Percentiles rank a stretch among this genome's conserved stretches.
These are phyloP conservation scores for Aspergillus sp. DNA, from an alignment of 2,329 filamentous ascomycete species.

Conservation along the genomic window DNA sequence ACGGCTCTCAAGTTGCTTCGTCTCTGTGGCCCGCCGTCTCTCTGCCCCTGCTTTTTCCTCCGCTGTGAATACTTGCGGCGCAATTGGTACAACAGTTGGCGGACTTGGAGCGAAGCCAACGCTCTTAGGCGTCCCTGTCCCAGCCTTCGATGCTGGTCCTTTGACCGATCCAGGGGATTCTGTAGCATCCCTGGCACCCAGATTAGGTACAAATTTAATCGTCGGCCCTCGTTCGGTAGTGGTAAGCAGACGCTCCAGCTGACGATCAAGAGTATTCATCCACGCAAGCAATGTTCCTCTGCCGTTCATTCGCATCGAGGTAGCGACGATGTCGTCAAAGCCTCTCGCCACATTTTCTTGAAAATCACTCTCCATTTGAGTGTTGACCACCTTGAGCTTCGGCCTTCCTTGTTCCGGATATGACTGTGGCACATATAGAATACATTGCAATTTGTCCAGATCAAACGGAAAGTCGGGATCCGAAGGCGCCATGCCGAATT, in stretches of 20 bases:
- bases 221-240: conserved; percentile 64
- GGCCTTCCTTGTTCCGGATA: conserved; percentile 54
- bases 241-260: conserved; percentile 61
- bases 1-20: conserved; percentile 64
- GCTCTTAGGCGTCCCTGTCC: not conserved
- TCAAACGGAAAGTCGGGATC: conserved; percentile 82
- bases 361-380: conserved; percentile 63
- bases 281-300: conserved; percentile 53
- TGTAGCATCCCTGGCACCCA: conserved; percentile 32
- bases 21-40: conserved; percentile 56
- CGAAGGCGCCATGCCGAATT: conserved; percentile 61
- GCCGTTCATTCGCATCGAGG: conserved; percentile 37
- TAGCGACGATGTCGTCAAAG: conserved; percentile 57
- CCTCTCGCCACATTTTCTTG: conserved; percentile 68
- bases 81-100: conserved; percentile 30
- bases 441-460: conserved; percentile 59
- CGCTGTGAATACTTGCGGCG: conserved; percentile 42
- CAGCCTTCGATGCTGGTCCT: too few species aligned
- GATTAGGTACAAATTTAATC: conserved; percentile 59
- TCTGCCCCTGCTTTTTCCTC: conserved; percentile 57
- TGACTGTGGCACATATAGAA: conserved; percentile 53
- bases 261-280: conserved; percentile 63
- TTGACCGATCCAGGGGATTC: conserved; percentile 1
- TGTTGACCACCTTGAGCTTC: conserved; percentile 56
- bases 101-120: not conserved